A percentile compares a stretch with the other conserved stretches of the same genome.
These are phyloP conservation scores for Tricholomella constricta DNA, from an alignment of 768 basidiomycete species.

Conservation along the genomic window DNA sequence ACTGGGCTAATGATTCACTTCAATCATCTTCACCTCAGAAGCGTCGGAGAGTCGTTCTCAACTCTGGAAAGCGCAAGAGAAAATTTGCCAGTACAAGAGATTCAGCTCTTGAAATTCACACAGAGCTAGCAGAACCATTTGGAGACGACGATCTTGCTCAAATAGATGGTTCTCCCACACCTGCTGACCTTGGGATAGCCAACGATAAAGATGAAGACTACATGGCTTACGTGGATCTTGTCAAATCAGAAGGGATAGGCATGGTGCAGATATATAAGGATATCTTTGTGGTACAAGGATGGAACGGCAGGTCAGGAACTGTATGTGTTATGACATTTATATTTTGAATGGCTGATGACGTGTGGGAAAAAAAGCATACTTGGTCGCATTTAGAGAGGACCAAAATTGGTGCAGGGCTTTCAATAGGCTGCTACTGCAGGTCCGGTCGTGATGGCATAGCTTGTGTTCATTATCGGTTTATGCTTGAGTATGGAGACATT, in stretches of 20 bases:
- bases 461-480: not conserved
- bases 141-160: no score
- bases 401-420: not conserved
- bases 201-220: not conserved
- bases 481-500: not conserved
- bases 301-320: not conserved
- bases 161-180: no score
- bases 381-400: conserved; percentile 3
- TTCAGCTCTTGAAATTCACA: no score
- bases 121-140: no score
- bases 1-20: no score
- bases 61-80: no score
- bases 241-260: not conserved
- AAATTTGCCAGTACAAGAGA: no score
- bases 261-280: not conserved
- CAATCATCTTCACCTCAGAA: no score
- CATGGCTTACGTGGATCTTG: not conserved
- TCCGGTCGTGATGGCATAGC: not conserved
- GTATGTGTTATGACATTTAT: no score
- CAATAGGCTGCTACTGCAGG: conserved; percentile 1
- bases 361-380: not conserved
- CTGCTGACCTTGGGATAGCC: no score
- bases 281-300: conserved; percentile 8
- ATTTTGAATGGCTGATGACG: no score
- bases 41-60: no score